These are phyloP conservation scores for Mesotaenium endlicherianum DNA, from an alignment of 139 green algal genomes.

Conservation along the genomic window DNA sequence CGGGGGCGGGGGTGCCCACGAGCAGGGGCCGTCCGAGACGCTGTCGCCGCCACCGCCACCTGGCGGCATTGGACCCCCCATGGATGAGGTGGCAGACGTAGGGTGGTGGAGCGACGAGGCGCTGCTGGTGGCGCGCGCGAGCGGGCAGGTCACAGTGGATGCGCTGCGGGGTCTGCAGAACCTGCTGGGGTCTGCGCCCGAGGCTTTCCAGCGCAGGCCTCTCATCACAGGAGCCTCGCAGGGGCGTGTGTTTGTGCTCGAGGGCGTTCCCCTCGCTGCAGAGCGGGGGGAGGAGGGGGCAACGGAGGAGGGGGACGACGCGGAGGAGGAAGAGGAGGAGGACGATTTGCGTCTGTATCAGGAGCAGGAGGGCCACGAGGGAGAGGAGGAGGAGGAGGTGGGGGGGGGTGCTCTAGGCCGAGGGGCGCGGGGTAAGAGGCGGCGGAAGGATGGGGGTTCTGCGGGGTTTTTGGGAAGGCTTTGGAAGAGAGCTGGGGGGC, in stretches of 20 bases:
- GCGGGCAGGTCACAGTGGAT: neutral
- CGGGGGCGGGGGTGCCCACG: no score
- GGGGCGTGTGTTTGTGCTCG: conserved; percentile 20
- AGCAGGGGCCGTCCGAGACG: no score
- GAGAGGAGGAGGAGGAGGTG: conserved; percentile 27
- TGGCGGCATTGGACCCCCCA: no score
- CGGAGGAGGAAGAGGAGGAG: conserved; percentile 18
- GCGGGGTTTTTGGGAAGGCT: neutral
- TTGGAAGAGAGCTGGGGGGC: neutral
- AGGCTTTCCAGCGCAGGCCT: conserved; percentile 10
- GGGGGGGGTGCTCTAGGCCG: neutral
- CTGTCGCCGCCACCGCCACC: no score
- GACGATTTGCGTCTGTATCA: no score
- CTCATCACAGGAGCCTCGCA: neutral
- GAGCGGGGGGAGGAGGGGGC: neutral
- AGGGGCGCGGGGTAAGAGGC: neutral
- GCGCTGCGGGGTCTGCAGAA: neutral
- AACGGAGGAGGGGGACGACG: conserved; percentile 15
- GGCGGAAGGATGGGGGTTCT: neutral
- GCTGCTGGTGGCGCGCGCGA: neutral
- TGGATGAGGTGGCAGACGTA: conserved; percentile 13
- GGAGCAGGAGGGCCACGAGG: conserved; percentile 10
- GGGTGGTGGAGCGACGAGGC: conserved; percentile 31
- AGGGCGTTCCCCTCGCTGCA: neutral
- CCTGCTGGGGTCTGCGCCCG: neutral